Percentiles rank a stretch among this genome's conserved stretches.
phyloP scores from a whole-genome alignment of 306 rosid genomes.

The Heteromeles arbutifolia region DNA sequence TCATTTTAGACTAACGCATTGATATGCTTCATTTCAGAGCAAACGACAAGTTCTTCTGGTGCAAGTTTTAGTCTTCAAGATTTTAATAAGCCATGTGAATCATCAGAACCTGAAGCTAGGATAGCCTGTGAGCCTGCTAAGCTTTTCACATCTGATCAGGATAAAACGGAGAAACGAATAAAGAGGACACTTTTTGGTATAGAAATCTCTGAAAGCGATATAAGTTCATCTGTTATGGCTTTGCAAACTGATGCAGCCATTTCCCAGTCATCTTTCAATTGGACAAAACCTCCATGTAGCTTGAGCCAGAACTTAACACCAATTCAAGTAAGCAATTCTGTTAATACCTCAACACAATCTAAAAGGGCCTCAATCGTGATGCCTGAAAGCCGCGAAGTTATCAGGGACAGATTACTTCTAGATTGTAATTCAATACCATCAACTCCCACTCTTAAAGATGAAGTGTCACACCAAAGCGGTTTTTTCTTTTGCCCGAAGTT shows the following conservation, averaged over 20 bases:
- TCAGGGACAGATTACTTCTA: slow-evolving; percentile 41
- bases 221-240: slow-evolving; percentile 27
- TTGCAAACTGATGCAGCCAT: slow-evolving; percentile 32
- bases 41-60: slow-evolving; percentile 1
- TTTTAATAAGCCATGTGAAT: slow-evolving; percentile 15
- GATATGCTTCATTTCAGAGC: slow-evolving; percentile 12
- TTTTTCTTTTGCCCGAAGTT: slow-evolving; percentile 29
- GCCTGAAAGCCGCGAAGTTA: slow-evolving; percentile 14
- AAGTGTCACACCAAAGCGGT: slow-evolving; percentile 35
- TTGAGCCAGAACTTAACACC: slow-evolving; percentile 44
- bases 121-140: slow-evolving; percentile 1
- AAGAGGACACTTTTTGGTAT: slow-evolving; percentile 45
- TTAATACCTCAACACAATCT: slow-evolving; percentile 23
- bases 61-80: slow-evolving; percentile 12
- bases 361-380: slow-evolving; percentile 17
- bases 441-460: slow-evolving; percentile 30
- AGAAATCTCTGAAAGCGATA: slow-evolving; percentile 35
- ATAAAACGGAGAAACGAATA: slow-evolving; percentile 4
- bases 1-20: neutral
- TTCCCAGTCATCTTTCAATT: slow-evolving; percentile 45
- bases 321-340: slow-evolving; percentile 31
- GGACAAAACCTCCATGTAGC: slow-evolving; percentile 50
- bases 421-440: slow-evolving; percentile 40
- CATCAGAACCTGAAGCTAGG: slow-evolving; percentile 10
- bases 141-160: slow-evolving; percentile 1